These are phyloP conservation scores for Hyaloperonospora arabidopsidis DNA, from an alignment of 352 stramenopile genomes.

Conservation along the genomic window DNA sequence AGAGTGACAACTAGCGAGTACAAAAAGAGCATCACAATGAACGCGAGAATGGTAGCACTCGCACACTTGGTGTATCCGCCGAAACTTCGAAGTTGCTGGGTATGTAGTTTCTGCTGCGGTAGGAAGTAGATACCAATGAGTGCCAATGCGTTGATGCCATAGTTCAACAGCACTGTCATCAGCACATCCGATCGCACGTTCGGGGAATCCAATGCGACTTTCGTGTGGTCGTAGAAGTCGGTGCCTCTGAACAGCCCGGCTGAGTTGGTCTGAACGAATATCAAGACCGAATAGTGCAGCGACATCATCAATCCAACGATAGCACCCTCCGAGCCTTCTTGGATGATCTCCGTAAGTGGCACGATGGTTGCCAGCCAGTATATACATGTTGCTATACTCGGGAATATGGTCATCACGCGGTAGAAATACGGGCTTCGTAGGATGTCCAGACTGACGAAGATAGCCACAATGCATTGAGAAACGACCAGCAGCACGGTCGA, in stretches of 20 bases:
- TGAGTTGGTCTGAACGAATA: slow-evolving; percentile 36
- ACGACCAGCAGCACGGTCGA: slow-evolving; percentile 22
- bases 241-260: slow-evolving; percentile 25
- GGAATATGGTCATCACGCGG: slow-evolving; percentile 18
- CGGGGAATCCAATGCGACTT: slow-evolving; percentile 17
- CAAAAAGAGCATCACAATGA: slow-evolving; percentile 32
- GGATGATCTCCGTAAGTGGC: slow-evolving; percentile 45
- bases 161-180: slow-evolving; percentile 32
- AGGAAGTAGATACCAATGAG: slow-evolving; percentile 33
- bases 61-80: slow-evolving; percentile 53
- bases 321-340: slow-evolving; percentile 45
- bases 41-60: slow-evolving; percentile 32
- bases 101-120: slow-evolving; percentile 50
- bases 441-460: slow-evolving; percentile 19
- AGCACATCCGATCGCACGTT: slow-evolving; percentile 23
- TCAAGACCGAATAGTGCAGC: slow-evolving; percentile 31
- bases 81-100: slow-evolving; percentile 52
- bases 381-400: slow-evolving; percentile 16
- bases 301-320: slow-evolving; percentile 40
- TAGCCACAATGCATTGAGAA: slow-evolving; percentile 15
- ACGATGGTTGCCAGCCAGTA: slow-evolving; percentile 24
- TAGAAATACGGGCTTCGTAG: slow-evolving; percentile 25
- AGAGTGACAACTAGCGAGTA: slow-evolving; percentile 39
- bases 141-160: slow-evolving; percentile 35
- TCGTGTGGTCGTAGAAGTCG: slow-evolving; percentile 31